phyloP scores from a whole-genome alignment of 768 basidiomycete genomes.

The Collybiopsis luxurians region DNA sequence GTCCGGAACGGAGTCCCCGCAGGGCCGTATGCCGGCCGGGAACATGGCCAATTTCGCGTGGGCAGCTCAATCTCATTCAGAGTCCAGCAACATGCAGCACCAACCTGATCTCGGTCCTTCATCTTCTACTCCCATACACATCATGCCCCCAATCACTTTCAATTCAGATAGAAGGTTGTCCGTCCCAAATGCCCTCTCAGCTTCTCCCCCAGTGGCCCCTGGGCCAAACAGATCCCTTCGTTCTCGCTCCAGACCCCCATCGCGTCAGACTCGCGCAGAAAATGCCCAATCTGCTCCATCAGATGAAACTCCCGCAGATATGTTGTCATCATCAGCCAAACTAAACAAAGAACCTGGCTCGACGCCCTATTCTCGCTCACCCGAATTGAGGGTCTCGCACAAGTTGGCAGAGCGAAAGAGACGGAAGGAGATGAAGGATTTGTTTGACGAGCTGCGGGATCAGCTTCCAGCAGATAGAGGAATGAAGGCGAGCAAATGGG shows the following conservation, averaged over 20 bases:
- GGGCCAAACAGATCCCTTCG: constrained; percentile 54
- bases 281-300: constrained; percentile 38
- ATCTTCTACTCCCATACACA: constrained; percentile 34
- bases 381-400: constrained; percentile 92
- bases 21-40: constrained; percentile 58
- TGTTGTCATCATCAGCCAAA: constrained; percentile 37
- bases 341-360: constrained; percentile 44
- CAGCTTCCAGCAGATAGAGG: constrained; percentile 88
- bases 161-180: constrained; percentile 75
- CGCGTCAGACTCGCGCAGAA: constrained; percentile 48
- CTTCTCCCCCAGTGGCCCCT: constrained; percentile 42
- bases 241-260: constrained; percentile 70
- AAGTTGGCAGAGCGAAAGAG: constrained; percentile 97
- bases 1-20: constrained; percentile 59
- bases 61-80: constrained; percentile 35
- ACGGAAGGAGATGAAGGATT: constrained; percentile 98
- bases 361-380: constrained; percentile 93
- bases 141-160: constrained; percentile 60
- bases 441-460: constrained; percentile 95
- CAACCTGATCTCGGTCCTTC: constrained; percentile 43
- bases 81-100: constrained; percentile 38
- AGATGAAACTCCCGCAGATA: constrained; percentile 41
- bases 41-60: constrained; percentile 68
- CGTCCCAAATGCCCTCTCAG: constrained; percentile 55
- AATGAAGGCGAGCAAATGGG: constrained; percentile 99